Evolutionary conservation across 129 eudicot genomes (phyloP).

Genomic region (Gnaphalium uliginosum): DNA sequence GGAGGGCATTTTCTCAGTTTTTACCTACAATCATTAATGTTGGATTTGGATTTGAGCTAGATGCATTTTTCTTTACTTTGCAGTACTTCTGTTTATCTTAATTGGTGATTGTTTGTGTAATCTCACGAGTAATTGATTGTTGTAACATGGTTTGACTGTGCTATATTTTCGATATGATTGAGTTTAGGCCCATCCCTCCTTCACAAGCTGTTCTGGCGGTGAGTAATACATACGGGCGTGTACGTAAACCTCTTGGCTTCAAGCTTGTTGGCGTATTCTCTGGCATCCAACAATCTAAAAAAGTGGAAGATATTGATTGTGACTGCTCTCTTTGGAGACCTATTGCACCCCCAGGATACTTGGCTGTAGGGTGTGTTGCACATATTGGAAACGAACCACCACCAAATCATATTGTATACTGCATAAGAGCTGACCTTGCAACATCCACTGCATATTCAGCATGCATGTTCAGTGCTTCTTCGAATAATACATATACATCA

Average conservation of each 20-base stretch:
- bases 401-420: slow-evolving; percentile 77
- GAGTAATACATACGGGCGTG: slow-evolving; percentile 89
- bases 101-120: slow-evolving; percentile 12
- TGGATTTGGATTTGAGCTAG: slow-evolving; percentile 11
- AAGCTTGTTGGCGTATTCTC: slow-evolving; percentile 71
- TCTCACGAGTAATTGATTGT: slow-evolving; percentile 9
- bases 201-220: slow-evolving; percentile 90
- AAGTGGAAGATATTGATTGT: slow-evolving; percentile 38
- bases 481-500: slow-evolving; percentile 54
- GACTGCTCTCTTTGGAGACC: slow-evolving; percentile 95
- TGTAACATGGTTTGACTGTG: background rate
- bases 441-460: slow-evolving; percentile 82
- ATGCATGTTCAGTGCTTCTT: slow-evolving; percentile 53
- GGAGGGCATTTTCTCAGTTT: slow-evolving; percentile 4
- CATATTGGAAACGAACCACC: slow-evolving; percentile 83
- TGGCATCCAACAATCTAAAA: slow-evolving; percentile 50
- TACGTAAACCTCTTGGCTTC: slow-evolving; percentile 86
- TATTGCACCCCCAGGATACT: slow-evolving; percentile 87
- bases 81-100: background rate
- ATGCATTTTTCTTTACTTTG: slow-evolving; percentile 3
- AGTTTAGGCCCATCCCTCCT: slow-evolving; percentile 91
- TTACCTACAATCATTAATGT: background rate
- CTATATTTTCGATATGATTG: slow-evolving; percentile 28
- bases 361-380: slow-evolving; percentile 87
- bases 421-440: slow-evolving; percentile 85